A percentile compares a stretch with the other conserved stretches of the same genome.
Evolutionary conservation across 495 filamentous ascomycete genomes (phyloP).

Genomic region (Stereocaulon alpinum): DNA sequence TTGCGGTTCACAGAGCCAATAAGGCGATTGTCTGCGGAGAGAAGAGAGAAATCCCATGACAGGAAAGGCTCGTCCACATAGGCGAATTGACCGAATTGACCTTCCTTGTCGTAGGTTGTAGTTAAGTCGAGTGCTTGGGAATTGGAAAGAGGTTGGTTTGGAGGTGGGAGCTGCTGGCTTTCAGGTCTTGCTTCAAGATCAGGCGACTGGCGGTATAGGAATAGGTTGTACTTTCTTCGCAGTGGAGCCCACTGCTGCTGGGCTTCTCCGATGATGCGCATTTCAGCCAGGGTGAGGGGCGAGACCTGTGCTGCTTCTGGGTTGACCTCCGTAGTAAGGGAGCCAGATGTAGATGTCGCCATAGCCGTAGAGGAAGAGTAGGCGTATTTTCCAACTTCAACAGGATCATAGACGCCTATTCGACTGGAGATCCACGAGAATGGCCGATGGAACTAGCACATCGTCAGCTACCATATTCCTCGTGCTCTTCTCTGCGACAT

Average conservation of each 20-base stretch:
- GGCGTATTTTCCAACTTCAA: constrained; percentile 28
- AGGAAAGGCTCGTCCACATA: constrained; percentile 48
- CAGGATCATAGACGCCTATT: constrained; percentile 54
- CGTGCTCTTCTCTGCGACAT: constrained; percentile 15
- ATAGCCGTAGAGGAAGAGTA: constrained; percentile 35
- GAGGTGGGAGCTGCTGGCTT: constrained; percentile 30
- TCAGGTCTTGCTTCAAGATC: constrained; percentile 22
- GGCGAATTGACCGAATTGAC: constrained; percentile 52
- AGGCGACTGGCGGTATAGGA: constrained; percentile 37
- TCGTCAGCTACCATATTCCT: background rate
- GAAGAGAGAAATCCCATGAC: constrained; percentile 50
- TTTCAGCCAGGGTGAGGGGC: constrained; percentile 40
- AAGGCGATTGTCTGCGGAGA: constrained; percentile 34
- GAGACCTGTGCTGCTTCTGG: constrained; percentile 41
- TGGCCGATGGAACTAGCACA: constrained; percentile 50
- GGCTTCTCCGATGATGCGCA: constrained; percentile 58
- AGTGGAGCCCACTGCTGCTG: constrained; percentile 60
- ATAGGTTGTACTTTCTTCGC: constrained; percentile 59
- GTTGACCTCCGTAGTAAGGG: constrained; percentile 31
- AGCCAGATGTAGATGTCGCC: constrained; percentile 32
- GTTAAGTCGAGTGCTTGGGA: constrained; percentile 39
- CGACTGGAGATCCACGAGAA: constrained; percentile 58
- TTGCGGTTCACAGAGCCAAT: constrained; percentile 59
- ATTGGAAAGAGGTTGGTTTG: constrained; percentile 37
- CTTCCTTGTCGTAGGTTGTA: constrained; percentile 28